Base-by-base conservation (phyloP, 495 filamentous ascomycete genomes). In the Chaetomium cochliodes region DNA sequence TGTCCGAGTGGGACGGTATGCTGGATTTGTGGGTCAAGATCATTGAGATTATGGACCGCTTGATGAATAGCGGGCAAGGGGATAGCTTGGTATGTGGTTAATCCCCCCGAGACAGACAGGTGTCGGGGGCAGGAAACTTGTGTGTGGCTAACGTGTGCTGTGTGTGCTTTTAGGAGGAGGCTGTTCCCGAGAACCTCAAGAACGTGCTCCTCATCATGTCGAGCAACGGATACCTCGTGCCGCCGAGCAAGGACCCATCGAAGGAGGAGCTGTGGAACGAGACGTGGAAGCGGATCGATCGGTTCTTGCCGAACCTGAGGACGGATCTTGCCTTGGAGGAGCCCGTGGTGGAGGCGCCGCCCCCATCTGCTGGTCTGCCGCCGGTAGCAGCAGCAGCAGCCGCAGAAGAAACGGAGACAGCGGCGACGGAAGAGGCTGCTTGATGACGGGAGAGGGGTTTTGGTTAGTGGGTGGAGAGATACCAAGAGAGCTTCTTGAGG, bases 151-250 rank as follows among this genome's bases (percentile, higher is more conserved):
- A 74, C 55, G n/a, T 15, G 51, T 54, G 13, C 26, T 33, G 46
- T 25, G n/a, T 25, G 41, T 26, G 44, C 57, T 69, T 60, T 16
- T 41, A 93, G 89, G 92, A 96, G 76, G 93, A 98, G 80, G 93
- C 94, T 33, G 91, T 99, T 4, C 91, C 92, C 5, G 96, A 99
- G 73, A 92, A 89, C 68, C 78, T 99, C 65, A 99, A 98, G 77
- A 99, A 99, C 66, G 92, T 98, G 58, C 81, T 99, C 16, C 82
- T 98, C 16, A 93, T 99, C 68, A 98, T 99, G 94, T 86, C 91
- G 2, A 92, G 86, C 72, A 92, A 88, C 46, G 93, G 91, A 33
- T 93, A 91, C 68, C 85, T 99, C 8, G 87, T 91, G 0, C 84
- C 90, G 12, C 89, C 92, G 7, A 86, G 86, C 65, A 76, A 84